Base-by-base conservation (phyloP, 73 alveolate species). In the Paramecium biaurelia region DNA sequence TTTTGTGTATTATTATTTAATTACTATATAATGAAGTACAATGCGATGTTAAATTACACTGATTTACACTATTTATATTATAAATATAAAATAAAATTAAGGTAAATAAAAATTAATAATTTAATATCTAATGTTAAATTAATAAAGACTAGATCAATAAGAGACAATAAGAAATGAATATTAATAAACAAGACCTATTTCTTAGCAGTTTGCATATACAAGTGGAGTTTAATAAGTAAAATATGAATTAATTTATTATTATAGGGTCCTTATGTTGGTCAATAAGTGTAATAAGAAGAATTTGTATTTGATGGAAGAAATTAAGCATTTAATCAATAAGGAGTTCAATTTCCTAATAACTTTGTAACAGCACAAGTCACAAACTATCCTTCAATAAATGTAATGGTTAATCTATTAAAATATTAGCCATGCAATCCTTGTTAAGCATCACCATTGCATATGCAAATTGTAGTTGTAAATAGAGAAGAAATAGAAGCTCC, bases 401-500 rank as follows among this genome's bases (percentile, higher is more conserved):
- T 72, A 72, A 72, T n/a, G 4, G 32, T n/a, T 53, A 7, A 35
- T 72, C 0, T 32, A 9, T 37, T 72, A n/a, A 72, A 8, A n/a
- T 34, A 6, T 72, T 72, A 72, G 86, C 86, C 86, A 35, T 72
- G 86, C 32, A 72, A 72, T 72, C 86, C 86, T n/a, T 72, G 86
- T 37, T 37, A 72, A 18, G 86, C 86, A 35, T 72, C 86, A 20
- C 59, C 86, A 32, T 38, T 72, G 7, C 90, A 47, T 41, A 79
- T 79, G 90, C 28, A 38, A 20, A 42, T 79, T 9, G 45, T 41
- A 21, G 90, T 79, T 20, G 90, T 79, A 24, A 43, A 32, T 14
- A 79, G 56, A 42, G 90, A 79, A 42, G 90, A 79, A 42, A 79
- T 79, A 10, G 90, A 79, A 26, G 90, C 90, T 20, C 90, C 90